Evolutionary conservation across 2,329 filamentous ascomycete genomes (phyloP), one percentile per base, ranked within the genome.

Genomic region (Aspergillus aculeatus): DNA sequence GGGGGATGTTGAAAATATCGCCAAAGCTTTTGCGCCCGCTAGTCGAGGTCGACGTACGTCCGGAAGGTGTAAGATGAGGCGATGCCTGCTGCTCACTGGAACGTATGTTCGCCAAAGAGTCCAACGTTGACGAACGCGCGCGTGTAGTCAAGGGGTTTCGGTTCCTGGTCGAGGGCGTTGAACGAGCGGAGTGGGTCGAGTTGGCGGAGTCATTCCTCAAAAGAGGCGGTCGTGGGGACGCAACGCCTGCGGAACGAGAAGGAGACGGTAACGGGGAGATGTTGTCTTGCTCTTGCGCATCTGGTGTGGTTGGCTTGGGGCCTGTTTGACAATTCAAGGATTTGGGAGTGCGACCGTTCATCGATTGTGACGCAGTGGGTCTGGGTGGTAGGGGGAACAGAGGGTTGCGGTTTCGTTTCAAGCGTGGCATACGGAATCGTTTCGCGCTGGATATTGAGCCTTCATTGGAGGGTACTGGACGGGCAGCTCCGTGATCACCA

Each of bases 331-430:
- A 59, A 10, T 64, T 64, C n/a, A 66, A 55, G 32, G 68, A 67
- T 50, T 58, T 67, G 11, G 65, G 61, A 16, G 59, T 48, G 56
- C 64, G 35, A 61, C 65, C 50, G 60, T 64, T 50, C 35, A 56
- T 55, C 47, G 63, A 59, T 19, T 54, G 23, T 54, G 54, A 7
- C 54, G 57, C 32, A 49, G 66, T 60, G 47, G 86, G 83, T 74
- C 89, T 92, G 64, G 94, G 87, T 47, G 92, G 92, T n/a, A 98
- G 82, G 59, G 94, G 93, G 69, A 98, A 98, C 38, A 98, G 79
- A 3, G 91, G 85, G 29, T 86, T 88, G 61, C 89, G 86, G 69
- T 89, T 92, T 69, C 87, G 89, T 69, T 86, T 90, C 64, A 92
- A 84, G 55, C 92, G 89, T 35, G 89, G 86, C 63, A 98, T 82